Evolutionary conservation across 768 basidiomycete genomes (phyloP), one percentile per base, ranked within the genome.

Genomic region (Podaxis sp.): DNA sequence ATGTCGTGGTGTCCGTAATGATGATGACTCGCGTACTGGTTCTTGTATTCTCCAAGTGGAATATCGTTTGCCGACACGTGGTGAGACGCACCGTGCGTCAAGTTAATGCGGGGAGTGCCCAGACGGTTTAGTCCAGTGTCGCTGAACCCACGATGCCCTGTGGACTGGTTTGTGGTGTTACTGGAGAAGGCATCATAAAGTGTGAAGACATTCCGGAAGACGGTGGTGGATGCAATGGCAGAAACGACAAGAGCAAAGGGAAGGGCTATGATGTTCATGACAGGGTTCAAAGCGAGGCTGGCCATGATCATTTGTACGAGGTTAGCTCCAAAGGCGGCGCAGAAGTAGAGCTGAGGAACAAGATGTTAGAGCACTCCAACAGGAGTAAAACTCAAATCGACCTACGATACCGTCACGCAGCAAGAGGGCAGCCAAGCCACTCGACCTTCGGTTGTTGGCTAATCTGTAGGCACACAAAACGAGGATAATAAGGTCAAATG

Each of bases 191-290:
- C 66, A 57, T 76, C 75, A 39, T 72, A 71, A 7, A 69, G 67
- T 24, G 63, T 71, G 65, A 76, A 76, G 52, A 76, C 74, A 59
- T 76, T 75, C 33, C 74, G 71, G 67, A 76, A 76, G 28, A 76
- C 74, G 4, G 74, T 74, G 12, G 74, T 76, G 0, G 75, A 68
- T 0, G 74, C 75, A 19, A 76, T 74, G n/a, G 71, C 73, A 15
- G 74, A 75, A 12, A 76, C 73, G n/a, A 76, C 73, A 36, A 73
- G 64, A 4, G 74, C 73, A 63, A 75, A 76, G 2, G 75, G 71
- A 4, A 76, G 67, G 3, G 69, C 68, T 36, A 75, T 72, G 57
- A 75, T 72, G 65, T 75, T 75, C 73, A 76, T 73, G 22, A 75
- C 73, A 9, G 75, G 75, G 57, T 76, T 75, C 26, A 74, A 66